Evolutionary conservation across 495 filamentous ascomycete species (phyloP).

Genomic region (Chaetomidium leptoderma): DNA sequence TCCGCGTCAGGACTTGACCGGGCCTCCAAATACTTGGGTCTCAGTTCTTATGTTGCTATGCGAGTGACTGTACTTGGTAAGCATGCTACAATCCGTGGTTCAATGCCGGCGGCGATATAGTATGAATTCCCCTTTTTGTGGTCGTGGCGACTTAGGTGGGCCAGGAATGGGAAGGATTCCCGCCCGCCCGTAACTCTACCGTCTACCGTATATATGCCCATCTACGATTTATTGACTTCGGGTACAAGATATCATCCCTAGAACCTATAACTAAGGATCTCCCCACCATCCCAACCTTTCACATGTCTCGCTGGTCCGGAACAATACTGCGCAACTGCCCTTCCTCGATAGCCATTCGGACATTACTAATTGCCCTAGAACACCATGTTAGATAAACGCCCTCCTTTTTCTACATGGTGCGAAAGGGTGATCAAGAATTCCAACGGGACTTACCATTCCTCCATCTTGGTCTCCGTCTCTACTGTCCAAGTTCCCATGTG

Average conservation of each 20-base stretch:
- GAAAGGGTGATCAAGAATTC: background rate
- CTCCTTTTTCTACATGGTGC: background rate
- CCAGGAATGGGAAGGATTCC: no score
- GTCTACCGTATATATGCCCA: no score
- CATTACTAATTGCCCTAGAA: slow-evolving; percentile 55
- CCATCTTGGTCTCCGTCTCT: slow-evolving; percentile 71
- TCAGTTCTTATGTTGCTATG: background rate
- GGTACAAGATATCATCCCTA: no score
- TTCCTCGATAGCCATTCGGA: slow-evolving; percentile 58
- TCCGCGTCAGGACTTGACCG: background rate
- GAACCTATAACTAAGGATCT: no score
- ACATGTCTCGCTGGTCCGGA: slow-evolving; percentile 55
- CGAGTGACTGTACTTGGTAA: no score
- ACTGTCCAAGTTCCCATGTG: slow-evolving; percentile 70
- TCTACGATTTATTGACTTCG: no score
- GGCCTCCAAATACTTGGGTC: background rate
- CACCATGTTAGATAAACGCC: background rate
- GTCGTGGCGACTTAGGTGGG: no score
- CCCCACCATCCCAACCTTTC: background rate
- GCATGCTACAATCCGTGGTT: no score
- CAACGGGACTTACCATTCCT: slow-evolving; percentile 45
- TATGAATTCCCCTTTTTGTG: no score
- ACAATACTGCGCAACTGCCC: slow-evolving; percentile 67
- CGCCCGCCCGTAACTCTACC: no score
- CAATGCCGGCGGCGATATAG: no score